Base-by-base conservation (phyloP, 164 flowering plant species). In the Macadamia integrifolia region DNA sequence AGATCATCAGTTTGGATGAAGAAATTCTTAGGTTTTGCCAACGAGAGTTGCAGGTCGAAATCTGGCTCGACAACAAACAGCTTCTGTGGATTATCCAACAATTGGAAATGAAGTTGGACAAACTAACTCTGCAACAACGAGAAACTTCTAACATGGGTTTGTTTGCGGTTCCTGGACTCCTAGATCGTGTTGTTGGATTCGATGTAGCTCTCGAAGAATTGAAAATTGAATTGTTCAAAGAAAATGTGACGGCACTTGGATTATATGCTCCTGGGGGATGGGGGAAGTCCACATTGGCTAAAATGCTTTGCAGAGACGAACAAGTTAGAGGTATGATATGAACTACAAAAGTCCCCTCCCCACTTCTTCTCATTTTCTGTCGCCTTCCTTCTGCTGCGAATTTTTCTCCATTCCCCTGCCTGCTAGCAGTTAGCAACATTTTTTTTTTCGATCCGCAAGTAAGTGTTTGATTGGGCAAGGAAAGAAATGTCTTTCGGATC, bases 131-230 rank as follows among this genome's bases (percentile, higher is more conserved):
- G 40, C 46, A 32, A 55, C 11, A 6, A 28, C 42, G 58, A 7
- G 46, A 42, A 5, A 35, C 17, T 65, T 59, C 58, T 49, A 67
- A 42, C 58, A 46, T 3, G 50, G 56, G 3, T 50, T 65, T 61
- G 15, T 61, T 59, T 58, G 48, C 17, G 17, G 67, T 69, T 17
- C 83, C 85, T n/a, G 64, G n/a, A 14, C 46, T 67, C 1, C 72
- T 67, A 3, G 40, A 8, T 31, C 44, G 55, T 28, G 52, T 57
- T 6, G 77, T 81, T 63, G 87, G 82, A 52, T 73, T 80, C 58
- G 80, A 76, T 43, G 67, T 42, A n/a, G 80, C 80, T 7, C 57
- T 81, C 63, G 49, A 57, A 52, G 82, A 81, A 49, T 53, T 81
- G 70, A 84, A 78, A 74, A 44, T n/a, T 62, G n/a, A 53, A 70